Base-by-base conservation (phyloP, 164 flowering plant genomes). In the Vitis amurensis region DNA sequence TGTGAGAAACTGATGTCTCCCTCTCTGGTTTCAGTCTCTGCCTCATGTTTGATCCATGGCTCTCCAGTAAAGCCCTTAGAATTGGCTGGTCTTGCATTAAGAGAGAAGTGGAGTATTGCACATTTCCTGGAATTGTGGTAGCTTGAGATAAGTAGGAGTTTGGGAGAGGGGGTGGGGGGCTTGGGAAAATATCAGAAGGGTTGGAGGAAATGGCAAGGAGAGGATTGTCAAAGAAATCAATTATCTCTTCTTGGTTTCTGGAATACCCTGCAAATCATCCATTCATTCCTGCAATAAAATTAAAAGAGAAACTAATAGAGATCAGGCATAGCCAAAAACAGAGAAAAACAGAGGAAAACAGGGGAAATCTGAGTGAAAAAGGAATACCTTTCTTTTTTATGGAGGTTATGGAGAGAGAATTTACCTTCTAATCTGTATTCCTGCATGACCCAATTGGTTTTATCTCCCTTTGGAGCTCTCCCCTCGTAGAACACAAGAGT, bases 261-360 rank as follows among this genome's bases (percentile, higher is more conserved):
- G 68, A 93, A 95, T 6, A 95, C 84, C 81, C 99, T 85, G 74
- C 91, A 79, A 17, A 93, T 88, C 71, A 91, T 97, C 99, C 99
- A 95, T 67, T 95, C 99, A 75, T 91, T 91, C 19, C 99, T 95
- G 84, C 76, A 80, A 51, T 19, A 37, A 13, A 71, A 49, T 4
- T 11, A 1, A 66, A 47, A 13, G 19, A 66, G 65, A 49, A 73
- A 61, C 19, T 17, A 17, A 17, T 17, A 65, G 15, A 55, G 65
- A 17, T 11, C 60, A 51, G 59, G 52, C n/a, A 55, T 29, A 64
- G 47, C 3, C 15, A 66, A 59, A 55, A 27, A 69, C 23, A 17
- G 17, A 17, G 17, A 17, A 17, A 17, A 17, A 17, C 19, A 61
- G 61, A 5, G 23, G 63, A 61, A 70, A 74, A 63, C 68, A 50